Conservation (phyloP, 1,284 basidiomycete species). For the Gymnopus androsaceus region DNA sequence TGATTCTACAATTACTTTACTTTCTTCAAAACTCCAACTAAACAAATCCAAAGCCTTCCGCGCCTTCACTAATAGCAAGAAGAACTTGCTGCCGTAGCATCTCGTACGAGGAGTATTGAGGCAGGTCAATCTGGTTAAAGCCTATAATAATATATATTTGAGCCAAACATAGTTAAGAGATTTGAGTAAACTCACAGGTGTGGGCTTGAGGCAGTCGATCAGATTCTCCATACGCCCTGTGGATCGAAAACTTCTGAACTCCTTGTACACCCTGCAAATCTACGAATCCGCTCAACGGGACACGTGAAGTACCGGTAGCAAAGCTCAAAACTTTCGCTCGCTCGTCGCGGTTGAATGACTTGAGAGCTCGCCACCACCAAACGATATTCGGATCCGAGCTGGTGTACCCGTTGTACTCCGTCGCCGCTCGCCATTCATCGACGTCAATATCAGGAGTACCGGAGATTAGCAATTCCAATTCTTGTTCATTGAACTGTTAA, state of each 20-base stretch:
- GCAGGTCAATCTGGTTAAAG: constrained; percentile 87
- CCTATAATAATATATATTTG: constrained; percentile 34
- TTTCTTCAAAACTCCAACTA: constrained; percentile 28
- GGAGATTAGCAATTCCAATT: constrained; percentile 96
- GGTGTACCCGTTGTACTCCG: constrained; percentile 86
- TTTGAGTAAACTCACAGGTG: constrained; percentile 62
- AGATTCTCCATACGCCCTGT: constrained; percentile 85
- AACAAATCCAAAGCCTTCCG: constrained; percentile 88
- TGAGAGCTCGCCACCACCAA: constrained; percentile 99
- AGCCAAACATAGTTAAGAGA: constrained; percentile 5
- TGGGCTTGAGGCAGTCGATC: constrained; percentile 89
- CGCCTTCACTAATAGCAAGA: constrained; percentile 91
- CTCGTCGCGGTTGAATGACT: constrained; percentile 97
- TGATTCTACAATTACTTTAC: constrained; percentile 3
- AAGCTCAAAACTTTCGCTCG: constrained; percentile 96
- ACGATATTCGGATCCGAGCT: constrained; percentile 92
- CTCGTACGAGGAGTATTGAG: constrained; percentile 91
- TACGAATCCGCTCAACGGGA: constrained; percentile 91
- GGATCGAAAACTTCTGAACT: constrained; percentile 95
- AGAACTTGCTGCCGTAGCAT: constrained; percentile 87
- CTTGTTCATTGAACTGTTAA: constrained; percentile 91
- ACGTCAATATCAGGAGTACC: constrained; percentile 99
- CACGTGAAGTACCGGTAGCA: constrained; percentile 92
- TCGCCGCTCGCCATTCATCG: constrained; percentile 96
- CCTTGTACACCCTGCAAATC: constrained; percentile 95